A percentile compares a stretch with the other conserved stretches of the same genome.
Conservation (phyloP, 2,329 filamentous ascomycete species). For the Cladosporium halotolerans region DNA sequence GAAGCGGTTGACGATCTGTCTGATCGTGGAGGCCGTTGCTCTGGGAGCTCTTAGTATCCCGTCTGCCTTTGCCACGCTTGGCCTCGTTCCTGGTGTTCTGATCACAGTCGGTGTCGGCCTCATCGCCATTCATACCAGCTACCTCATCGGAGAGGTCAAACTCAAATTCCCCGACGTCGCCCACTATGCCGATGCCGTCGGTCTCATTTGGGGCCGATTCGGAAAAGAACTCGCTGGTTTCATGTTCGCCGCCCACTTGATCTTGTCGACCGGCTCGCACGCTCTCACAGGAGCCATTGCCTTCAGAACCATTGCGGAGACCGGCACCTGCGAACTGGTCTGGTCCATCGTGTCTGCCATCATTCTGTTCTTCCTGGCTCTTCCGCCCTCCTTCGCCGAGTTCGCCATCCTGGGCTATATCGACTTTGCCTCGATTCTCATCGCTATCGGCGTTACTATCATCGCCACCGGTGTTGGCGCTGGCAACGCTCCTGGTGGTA, state of each 20-base stretch:
- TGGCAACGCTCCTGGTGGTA: slow-evolving; percentile 22
- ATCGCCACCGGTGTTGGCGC: slow-evolving; percentile 30
- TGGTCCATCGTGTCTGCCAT: slow-evolving; percentile 40
- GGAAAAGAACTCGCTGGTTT: slow-evolving; percentile 39
- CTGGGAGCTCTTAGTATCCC: slow-evolving; percentile 54
- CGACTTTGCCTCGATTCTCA: slow-evolving; percentile 32
- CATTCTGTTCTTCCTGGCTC: slow-evolving; percentile 31
- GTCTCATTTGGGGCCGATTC: slow-evolving; percentile 37
- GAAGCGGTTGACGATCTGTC: slow-evolving; percentile 38
- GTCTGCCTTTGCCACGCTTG: slow-evolving; percentile 48
- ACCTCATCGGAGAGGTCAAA: slow-evolving; percentile 57
- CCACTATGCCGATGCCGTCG: slow-evolving; percentile 41
- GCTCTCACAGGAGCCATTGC: slow-evolving; percentile 42
- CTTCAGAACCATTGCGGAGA: slow-evolving; percentile 36
- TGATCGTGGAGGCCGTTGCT: slow-evolving; percentile 56
- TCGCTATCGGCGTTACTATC: slow-evolving; percentile 31
- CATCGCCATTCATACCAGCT: slow-evolving; percentile 58
- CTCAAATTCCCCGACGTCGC: slow-evolving; percentile 40
- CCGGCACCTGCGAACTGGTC: slow-evolving; percentile 34
- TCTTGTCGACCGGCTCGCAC: slow-evolving; percentile 40
- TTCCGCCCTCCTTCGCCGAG: slow-evolving; percentile 32
- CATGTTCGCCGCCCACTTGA: slow-evolving; percentile 40
- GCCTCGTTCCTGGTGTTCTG: slow-evolving; percentile 53
- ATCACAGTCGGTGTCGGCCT: slow-evolving; percentile 50
- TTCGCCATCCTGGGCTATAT: slow-evolving; percentile 32